These are phyloP conservation scores for Linnemannia exigua DNA, from an alignment of 192 early-diverging fungal genomes.

Conservation along the genomic window DNA sequence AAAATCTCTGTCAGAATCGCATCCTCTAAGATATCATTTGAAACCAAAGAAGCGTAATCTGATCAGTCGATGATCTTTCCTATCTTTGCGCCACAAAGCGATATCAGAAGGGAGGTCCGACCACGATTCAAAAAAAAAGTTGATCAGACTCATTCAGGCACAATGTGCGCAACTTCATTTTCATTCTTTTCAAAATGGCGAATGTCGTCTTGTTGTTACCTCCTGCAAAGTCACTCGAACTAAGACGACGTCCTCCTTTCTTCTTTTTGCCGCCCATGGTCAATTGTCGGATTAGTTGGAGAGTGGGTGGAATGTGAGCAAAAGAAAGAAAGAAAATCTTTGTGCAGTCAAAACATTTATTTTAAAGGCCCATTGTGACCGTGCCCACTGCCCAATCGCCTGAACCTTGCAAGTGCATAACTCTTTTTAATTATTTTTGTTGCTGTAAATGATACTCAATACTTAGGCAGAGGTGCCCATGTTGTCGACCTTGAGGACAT, in stretches of 20 bases:
- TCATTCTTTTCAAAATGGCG: background rate
- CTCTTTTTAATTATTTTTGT: background rate
- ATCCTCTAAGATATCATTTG: constrained; percentile 1
- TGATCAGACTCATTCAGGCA: background rate
- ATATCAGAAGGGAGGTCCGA: background rate
- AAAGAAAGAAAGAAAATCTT: background rate
- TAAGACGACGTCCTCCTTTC: constrained; percentile 25
- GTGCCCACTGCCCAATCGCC: background rate
- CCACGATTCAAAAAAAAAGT: background rate
- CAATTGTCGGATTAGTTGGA: background rate
- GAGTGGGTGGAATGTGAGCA: background rate
- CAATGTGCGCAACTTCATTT: background rate
- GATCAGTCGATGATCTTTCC: background rate
- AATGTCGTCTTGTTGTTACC: background rate
- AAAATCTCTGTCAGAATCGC: constrained; percentile 17
- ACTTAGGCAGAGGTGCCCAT: constrained; percentile 28
- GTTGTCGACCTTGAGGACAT: constrained; percentile 53
- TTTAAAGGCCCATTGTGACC: constrained; percentile 1
- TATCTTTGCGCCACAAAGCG: background rate
- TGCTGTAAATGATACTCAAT: background rate
- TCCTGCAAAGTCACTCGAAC: constrained; percentile 25
- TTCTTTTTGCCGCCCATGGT: constrained; percentile 38
- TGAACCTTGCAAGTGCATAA: background rate
- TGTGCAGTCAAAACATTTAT: background rate
- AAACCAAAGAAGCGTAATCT: background rate